Evolutionary conservation across 352 stramenopile species (phyloP), one percentile per base, ranked within the genome.

Genomic region (Pythium insidiosum): DNA sequence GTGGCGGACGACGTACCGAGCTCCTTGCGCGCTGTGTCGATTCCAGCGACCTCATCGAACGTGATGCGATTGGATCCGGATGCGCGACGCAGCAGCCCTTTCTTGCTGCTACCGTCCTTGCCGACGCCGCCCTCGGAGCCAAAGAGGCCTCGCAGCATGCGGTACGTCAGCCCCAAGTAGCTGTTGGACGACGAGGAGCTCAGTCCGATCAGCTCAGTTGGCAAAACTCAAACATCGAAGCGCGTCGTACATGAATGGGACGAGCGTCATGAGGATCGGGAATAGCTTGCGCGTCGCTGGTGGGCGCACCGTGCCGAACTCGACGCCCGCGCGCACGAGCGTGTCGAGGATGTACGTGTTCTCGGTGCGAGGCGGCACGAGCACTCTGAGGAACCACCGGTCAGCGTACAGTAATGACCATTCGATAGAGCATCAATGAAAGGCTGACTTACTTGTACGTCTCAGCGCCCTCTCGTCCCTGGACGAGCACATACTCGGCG

Each of bases 31-130:
- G 91, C 90, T n/a, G 56, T 68, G 57, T 98, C 90, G 43, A 96
- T 97, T 22, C 92, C 94, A 0, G 90, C 92, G 11, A 98, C 87
- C 42, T 98, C 92, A 24, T 95, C 72, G 61, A 98, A 98, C 22
- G 64, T 69, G 43, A 92, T 89, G 26, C 61, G 64, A 25, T 72
- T 53, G 20, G 60, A 29, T 0, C 47, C 51, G 6, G 59, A 59
- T 5, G 55, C 56, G 9, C 58, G 44, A 21, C 67, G 61, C 26
- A 65, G 38, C 5, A 66, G 59, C 0, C 58, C 54, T 33, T 63
- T 61, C 42, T 84, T 84, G 42, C 69, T 67, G 18, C 54, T 69
- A 16, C 70, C 77, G 45, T 90, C 75, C 40, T 89, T 90, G 38
- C 66, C 80, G 12, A 90, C 68, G 31, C 73, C 61, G 2, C 46